These are phyloP conservation scores for Sporothrix brasiliensis DNA, from an alignment of 2,329 filamentous ascomycete genomes.

Conservation along the genomic window DNA sequence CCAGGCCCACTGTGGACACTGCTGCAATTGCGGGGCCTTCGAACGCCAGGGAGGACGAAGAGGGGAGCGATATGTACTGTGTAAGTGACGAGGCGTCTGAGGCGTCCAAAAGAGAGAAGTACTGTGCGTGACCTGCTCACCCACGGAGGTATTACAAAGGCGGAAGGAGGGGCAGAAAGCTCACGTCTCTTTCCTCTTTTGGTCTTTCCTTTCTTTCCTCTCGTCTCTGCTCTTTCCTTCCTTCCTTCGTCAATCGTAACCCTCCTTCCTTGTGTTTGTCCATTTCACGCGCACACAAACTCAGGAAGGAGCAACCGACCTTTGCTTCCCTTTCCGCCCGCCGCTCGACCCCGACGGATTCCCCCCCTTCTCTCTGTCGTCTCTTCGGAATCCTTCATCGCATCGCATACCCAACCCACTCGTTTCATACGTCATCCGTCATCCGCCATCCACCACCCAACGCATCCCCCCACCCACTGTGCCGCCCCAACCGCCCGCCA, in stretches of 20 bases:
- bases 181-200: neutral
- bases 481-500: conserved; percentile 44
- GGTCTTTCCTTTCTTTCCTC: neutral
- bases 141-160: neutral
- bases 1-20: conserved; percentile 15
- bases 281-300: neutral
- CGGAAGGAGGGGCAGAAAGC: conserved; percentile 8
- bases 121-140: conserved; percentile 13
- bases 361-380: neutral
- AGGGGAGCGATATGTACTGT: neutral
- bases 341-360: neutral
- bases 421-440: conserved; percentile 1
- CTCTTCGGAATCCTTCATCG: conserved; percentile 10
- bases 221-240: neutral
- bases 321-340: neutral
- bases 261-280: conserved; percentile 21
- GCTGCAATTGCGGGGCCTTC: conserved; percentile 9
- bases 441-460: neutral
- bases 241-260: neutral
- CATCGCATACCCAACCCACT: conserved; percentile 9
- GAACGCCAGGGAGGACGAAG: conserved; percentile 2
- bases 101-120: neutral
- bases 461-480: neutral
- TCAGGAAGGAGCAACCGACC: conserved; percentile 11
- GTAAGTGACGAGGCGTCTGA: neutral